These are phyloP conservation scores for Clitocybe nebularis DNA, from an alignment of 1,284 basidiomycete genomes.

Conservation along the genomic window DNA sequence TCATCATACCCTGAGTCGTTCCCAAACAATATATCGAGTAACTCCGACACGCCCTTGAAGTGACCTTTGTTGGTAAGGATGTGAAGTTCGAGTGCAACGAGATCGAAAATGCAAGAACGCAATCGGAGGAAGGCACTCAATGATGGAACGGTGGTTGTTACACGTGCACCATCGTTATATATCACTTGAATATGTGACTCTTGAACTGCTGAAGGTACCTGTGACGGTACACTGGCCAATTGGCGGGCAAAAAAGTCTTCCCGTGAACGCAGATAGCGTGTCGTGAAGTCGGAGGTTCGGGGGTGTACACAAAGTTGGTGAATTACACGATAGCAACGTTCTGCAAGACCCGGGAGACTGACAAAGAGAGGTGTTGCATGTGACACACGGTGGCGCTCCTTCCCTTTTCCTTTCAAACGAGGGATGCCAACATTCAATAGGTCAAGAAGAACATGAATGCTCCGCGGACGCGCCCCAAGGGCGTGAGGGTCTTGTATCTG, in stretches of 20 bases:
- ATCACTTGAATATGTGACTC: conserved; percentile 64
- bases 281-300: conserved; percentile 77
- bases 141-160: conserved; percentile 72
- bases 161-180: conserved; percentile 69
- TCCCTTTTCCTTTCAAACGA: conserved; percentile 42
- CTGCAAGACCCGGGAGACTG: conserved; percentile 76
- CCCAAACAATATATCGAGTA: conserved; percentile 75
- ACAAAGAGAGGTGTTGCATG: conserved; percentile 56
- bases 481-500: conserved; percentile 76
- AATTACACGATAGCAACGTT: conserved; percentile 82
- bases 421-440: conserved; percentile 72
- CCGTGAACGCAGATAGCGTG: conserved; percentile 85
- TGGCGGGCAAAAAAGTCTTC: conserved; percentile 91
- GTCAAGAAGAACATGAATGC: conserved; percentile 80
- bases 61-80: conserved; percentile 78
- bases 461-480: conserved; percentile 65
- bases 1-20: conserved; percentile 45
- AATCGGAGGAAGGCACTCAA: conserved; percentile 80
- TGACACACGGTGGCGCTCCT: conserved; percentile 33
- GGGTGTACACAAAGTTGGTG: conserved; percentile 86
- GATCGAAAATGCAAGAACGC: conserved; percentile 83
- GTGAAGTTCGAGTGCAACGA: conserved; percentile 88
- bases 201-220: conserved; percentile 43
- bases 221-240: conserved; percentile 69
- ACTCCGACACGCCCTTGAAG: conserved; percentile 62